Evolutionary conservation across 2,329 filamentous ascomycete genomes (phyloP).

Genomic region (Botrytis sinoallii): DNA sequence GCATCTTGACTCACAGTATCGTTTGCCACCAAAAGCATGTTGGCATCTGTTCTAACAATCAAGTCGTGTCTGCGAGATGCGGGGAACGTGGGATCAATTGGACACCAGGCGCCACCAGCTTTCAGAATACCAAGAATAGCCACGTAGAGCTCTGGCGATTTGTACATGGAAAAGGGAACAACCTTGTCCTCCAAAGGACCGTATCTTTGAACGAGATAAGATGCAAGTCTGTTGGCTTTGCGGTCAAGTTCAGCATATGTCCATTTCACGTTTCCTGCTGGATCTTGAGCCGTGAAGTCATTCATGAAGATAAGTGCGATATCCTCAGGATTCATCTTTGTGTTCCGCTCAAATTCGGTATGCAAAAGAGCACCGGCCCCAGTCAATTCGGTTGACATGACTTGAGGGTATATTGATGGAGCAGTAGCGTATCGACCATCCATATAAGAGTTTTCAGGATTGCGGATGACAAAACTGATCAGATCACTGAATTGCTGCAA

Average conservation of each 20-base stretch:
- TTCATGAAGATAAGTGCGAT: slow-evolving; percentile 1
- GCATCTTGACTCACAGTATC: not conserved
- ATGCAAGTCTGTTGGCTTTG: slow-evolving; percentile 2
- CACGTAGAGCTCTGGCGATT: slow-evolving; percentile 36
- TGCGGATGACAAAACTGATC: not conserved
- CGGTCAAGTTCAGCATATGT: slow-evolving; percentile 7
- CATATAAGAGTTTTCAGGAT: not conserved
- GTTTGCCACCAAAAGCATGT: not conserved
- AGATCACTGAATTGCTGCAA: slow-evolving; percentile 14
- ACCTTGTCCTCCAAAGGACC: slow-evolving; percentile 8
- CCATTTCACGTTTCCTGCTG: not conserved
- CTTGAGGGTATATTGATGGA: not conserved
- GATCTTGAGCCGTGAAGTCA: not conserved
- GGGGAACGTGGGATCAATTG: slow-evolving; percentile 36
- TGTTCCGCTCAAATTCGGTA: slow-evolving; percentile 3
- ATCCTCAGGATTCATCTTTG: slow-evolving; percentile 1
- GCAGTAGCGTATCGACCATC: not conserved
- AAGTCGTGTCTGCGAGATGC: slow-evolving; percentile 2
- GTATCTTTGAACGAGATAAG: slow-evolving; percentile 9
- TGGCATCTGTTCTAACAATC: slow-evolving; percentile 10
- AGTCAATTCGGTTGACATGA: not conserved
- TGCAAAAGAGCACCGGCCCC: not conserved
- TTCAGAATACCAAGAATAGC: slow-evolving; percentile 38
- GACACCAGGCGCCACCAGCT: slow-evolving; percentile 39
- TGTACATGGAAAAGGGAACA: slow-evolving; percentile 21